phyloP scores from a whole-genome alignment of 2,329 filamentous ascomycete genomes.

The Colletotrichum viniferum region DNA sequence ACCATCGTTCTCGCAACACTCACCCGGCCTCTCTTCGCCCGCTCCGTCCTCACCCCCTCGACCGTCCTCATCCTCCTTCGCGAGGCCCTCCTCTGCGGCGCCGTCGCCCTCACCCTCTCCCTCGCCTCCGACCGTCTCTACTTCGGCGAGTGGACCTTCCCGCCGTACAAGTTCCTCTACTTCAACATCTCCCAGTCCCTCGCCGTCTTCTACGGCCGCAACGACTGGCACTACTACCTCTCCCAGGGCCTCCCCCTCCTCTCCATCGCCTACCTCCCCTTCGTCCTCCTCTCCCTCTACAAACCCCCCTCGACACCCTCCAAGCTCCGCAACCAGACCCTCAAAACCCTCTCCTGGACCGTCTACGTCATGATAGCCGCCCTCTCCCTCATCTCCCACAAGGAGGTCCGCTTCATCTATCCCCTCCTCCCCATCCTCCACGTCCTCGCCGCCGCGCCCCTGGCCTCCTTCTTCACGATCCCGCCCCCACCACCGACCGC shows the following conservation, averaged over 20 bases:
- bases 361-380: constrained; percentile 63
- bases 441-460: constrained; percentile 73
- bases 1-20: constrained; percentile 59
- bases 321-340: constrained; percentile 35
- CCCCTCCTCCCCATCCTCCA: constrained; percentile 88
- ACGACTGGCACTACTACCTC: constrained; percentile 91
- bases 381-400: constrained; percentile 86
- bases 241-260: constrained; percentile 88
- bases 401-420: constrained; percentile 97
- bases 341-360: constrained; percentile 56
- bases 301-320: constrained; percentile 41
- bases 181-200: constrained; percentile 90
- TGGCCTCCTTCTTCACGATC: constrained; percentile 68
- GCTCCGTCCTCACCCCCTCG: constrained; percentile 47
- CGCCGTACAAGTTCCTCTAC: constrained; percentile 83
- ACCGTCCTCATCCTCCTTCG: constrained; percentile 58
- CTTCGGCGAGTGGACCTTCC: constrained; percentile 87
- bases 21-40: constrained; percentile 38
- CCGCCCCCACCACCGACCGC: constrained; percentile 30
- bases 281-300: constrained; percentile 70
- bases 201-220: constrained; percentile 90
- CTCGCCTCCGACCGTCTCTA: constrained; percentile 74
- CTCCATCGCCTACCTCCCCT: constrained; percentile 82
- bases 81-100: constrained; percentile 69
- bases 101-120: constrained; percentile 66